Evolutionary conservation across 352 stramenopile genomes (phyloP), one percentile per base, ranked within the genome.

Genomic region (Phytopythium sindhum): DNA sequence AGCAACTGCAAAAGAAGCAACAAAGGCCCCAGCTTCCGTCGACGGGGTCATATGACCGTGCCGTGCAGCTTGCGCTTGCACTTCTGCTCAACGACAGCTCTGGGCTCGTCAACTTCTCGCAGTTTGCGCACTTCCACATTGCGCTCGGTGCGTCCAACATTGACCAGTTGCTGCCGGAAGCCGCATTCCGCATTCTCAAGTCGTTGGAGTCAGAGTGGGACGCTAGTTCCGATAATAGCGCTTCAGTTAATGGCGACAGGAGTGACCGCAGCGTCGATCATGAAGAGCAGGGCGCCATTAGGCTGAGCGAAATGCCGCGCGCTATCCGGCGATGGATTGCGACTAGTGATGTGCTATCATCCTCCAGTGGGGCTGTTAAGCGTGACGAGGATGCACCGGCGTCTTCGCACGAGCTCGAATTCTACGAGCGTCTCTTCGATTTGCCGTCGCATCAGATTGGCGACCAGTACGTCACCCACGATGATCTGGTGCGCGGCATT

Each of bases 81-180:
- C 69, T 96, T 41, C 63, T 96, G 15, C 85, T 93, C 45, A 84
- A 90, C 51, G 80, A 93, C 51, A 71, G 70, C 10, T 90, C 82
- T 0, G 83, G 82, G 2, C 74, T 94, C 7, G 77, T 93, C 35
- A 96, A 94, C 59, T 96, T 96, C 48, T 96, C 87, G 4, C 87
- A 96, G 69, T 94, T 96, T 72, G 87, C 85, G 24, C 84, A 96
- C 63, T 96, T 96, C 37, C 85, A 96, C 65, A 96, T 96, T 60
- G 81, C 83, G 14, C 67, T 94, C 5, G 78, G 79, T 7, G 73
- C 81, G 41, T 80, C 80, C 6, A 89, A 80, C 51, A 79, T 87
- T 21, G 84, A 93, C 41, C 87, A 93, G 44, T 60, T 93, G 21
- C 69, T 93, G 26, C 77, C 87, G 0, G 82, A 95, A 58, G 87